Evolutionary conservation across 2,329 filamentous ascomycete species (phyloP), one percentile per base, ranked within the genome.

Genomic region (Colletotrichum scovillei): DNA sequence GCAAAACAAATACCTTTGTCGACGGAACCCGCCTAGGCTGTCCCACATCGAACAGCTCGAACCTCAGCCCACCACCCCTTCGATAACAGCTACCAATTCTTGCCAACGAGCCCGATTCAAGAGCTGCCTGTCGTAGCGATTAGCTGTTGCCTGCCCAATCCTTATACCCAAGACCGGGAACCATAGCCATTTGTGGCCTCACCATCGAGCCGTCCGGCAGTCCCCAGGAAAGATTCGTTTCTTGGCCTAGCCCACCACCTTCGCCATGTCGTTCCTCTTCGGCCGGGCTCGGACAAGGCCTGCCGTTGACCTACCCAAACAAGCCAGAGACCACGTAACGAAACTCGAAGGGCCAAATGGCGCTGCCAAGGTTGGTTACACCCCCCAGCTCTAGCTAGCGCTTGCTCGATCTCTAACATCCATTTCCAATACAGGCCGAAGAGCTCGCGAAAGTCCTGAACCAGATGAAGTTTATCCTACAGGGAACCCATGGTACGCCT

Each of bases 401-500:
- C 11, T 24, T 52, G 73, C 64, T 76, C 77, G 73, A 74, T 75
- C 56, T 68, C 74, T 70, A 69, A 78, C 56, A 57, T 78, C 69
- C 69, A 80, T 28, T 63, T 62, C 24, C 22, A 24, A 26, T 26
- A 49, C 78, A 98, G 95, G 89, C 92, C 75, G 96, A 98, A 80
- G 95, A 98, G 80, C 88, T 97, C 75, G 93, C 94, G 62, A 94
- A 95, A 80, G 92, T 95, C 77, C 89, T 99, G 75, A 89, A 89
- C 65, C 94, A 97, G 82, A 97, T 98, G 92, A 98, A 98, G 83
- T 86, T 95, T 75, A 91, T 97, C 73, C 90, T 99, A 16, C 96
- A 98, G 87, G 97, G 96, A 76, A 98, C 95, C 74, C 94, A 94
- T 84, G 95, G 95, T 97, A 88, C 8, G 4, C 22, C n/a, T 58